These are phyloP conservation scores for Laetiporus sulphureus DNA, from an alignment of 1,284 basidiomycete species.

Conservation along the genomic window DNA sequence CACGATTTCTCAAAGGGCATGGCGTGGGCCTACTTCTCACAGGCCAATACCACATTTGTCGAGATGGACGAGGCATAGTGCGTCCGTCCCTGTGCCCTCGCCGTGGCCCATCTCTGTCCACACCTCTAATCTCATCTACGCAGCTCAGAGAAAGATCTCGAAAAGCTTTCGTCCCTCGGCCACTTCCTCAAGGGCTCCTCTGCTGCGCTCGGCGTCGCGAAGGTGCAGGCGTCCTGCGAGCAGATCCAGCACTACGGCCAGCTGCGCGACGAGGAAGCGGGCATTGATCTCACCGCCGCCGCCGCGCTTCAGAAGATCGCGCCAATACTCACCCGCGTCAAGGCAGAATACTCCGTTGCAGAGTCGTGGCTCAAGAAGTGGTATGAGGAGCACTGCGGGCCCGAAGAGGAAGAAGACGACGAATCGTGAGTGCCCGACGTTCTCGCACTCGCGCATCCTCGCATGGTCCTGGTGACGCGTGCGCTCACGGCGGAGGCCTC, in stretches of 20 bases:
- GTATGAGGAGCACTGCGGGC: slow-evolving; percentile 27
- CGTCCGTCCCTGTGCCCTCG: slow-evolving; percentile 29
- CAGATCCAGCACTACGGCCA: slow-evolving; percentile 85
- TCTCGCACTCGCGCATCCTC: background rate
- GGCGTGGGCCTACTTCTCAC: slow-evolving; percentile 76
- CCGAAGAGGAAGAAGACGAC: slow-evolving; percentile 1
- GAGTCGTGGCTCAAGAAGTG: slow-evolving; percentile 46
- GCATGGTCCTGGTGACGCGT: background rate
- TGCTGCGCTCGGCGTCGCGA: slow-evolving; percentile 79
- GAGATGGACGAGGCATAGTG: slow-evolving; percentile 79
- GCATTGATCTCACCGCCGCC: slow-evolving; percentile 39
- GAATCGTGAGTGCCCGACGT: background rate
- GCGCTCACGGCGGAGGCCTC: background rate
- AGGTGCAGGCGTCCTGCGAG: slow-evolving; percentile 81
- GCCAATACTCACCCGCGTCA: slow-evolving; percentile 43
- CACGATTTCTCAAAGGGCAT: slow-evolving; percentile 75
- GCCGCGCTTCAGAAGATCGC: slow-evolving; percentile 65
- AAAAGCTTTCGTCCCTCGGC: slow-evolving; percentile 67
- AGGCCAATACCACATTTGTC: slow-evolving; percentile 69
- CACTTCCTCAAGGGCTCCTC: slow-evolving; percentile 96
- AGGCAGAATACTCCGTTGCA: slow-evolving; percentile 51
- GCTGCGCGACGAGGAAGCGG: slow-evolving; percentile 42
- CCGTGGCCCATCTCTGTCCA: slow-evolving; percentile 9
- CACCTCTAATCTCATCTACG: slow-evolving; percentile 9
- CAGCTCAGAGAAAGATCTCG: slow-evolving; percentile 55